Conservation (phyloP, 768 basidiomycete species). For the Mycena rebaudengoi region DNA sequence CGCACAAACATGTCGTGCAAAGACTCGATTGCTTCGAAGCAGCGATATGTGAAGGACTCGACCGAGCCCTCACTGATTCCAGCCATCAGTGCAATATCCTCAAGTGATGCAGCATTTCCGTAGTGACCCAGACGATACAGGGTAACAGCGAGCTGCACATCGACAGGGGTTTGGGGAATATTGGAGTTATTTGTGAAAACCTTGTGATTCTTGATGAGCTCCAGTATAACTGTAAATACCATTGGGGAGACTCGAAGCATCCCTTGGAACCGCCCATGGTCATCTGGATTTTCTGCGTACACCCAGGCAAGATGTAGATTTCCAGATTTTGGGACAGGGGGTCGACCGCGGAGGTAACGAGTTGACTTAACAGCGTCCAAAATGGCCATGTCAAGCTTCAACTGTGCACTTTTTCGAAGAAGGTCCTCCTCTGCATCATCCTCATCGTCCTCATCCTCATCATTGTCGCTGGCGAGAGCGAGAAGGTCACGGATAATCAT, state of each 20-base stretch:
- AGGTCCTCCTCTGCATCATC: too few species aligned
- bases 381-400: not conserved
- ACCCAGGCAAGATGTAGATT: not conserved
- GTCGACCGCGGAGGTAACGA: not conserved
- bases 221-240: not conserved
- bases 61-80: constrained; percentile 27
- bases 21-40: constrained; percentile 8
- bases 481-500: too few species aligned
- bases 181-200: constrained; percentile 18
- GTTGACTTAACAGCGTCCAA: not conserved
- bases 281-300: not conserved
- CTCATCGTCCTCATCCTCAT: too few species aligned
- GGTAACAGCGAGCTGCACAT: constrained; percentile 22
- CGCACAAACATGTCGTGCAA: not conserved
- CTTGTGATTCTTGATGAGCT: not conserved
- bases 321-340: not conserved
- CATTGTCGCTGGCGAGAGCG: too few species aligned
- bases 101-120: constrained; percentile 28
- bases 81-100: constrained; percentile 22
- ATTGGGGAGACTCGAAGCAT: not conserved
- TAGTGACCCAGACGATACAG: constrained; percentile 4
- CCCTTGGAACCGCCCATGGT: not conserved
- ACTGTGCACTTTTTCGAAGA: too few species aligned
- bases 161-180: constrained; percentile 16
- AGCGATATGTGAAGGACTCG: constrained; percentile 19